Evolutionary conservation across 768 basidiomycete genomes (phyloP).

Genomic region (Leccinum fibrillosum): DNA sequence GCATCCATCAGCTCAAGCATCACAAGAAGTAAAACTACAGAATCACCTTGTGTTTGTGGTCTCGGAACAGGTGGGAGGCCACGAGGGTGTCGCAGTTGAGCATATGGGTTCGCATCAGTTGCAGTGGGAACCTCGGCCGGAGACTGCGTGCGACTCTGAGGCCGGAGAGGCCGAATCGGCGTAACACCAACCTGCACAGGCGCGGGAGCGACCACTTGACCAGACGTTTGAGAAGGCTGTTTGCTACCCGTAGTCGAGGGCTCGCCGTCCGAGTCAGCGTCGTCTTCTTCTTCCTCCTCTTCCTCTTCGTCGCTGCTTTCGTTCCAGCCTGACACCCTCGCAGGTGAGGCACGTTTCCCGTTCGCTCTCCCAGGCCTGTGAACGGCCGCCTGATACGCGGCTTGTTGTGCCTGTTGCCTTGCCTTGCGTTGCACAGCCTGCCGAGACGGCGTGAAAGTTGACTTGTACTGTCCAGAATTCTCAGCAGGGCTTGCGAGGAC

Average conservation of each 20-base stretch:
- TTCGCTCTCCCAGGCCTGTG: slow-evolving; percentile 67
- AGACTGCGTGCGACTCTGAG: slow-evolving; percentile 30
- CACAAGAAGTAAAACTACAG: background rate
- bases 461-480: slow-evolving; percentile 52
- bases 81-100: slow-evolving; percentile 56
- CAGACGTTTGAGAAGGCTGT: slow-evolving; percentile 25
- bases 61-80: slow-evolving; percentile 64
- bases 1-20: slow-evolving; percentile 4
- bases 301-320: slow-evolving; percentile 81
- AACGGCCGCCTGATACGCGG: slow-evolving; percentile 73
- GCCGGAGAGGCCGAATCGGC: slow-evolving; percentile 26
- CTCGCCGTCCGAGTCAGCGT: slow-evolving; percentile 61
- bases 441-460: slow-evolving; percentile 86
- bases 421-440: slow-evolving; percentile 83
- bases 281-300: slow-evolving; percentile 64
- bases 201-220: slow-evolving; percentile 16
- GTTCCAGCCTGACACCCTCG: slow-evolving; percentile 44
- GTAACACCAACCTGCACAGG: slow-evolving; percentile 19
- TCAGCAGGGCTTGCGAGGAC: slow-evolving; percentile 22
- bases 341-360: slow-evolving; percentile 40
- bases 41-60: slow-evolving; percentile 43
- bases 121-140: slow-evolving; percentile 28
- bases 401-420: slow-evolving; percentile 79
- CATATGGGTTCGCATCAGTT: slow-evolving; percentile 36
- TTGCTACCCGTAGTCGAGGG: slow-evolving; percentile 35